Base-by-base conservation (phyloP, 352 stramenopile species). In the Globisporangium carolinianum region DNA sequence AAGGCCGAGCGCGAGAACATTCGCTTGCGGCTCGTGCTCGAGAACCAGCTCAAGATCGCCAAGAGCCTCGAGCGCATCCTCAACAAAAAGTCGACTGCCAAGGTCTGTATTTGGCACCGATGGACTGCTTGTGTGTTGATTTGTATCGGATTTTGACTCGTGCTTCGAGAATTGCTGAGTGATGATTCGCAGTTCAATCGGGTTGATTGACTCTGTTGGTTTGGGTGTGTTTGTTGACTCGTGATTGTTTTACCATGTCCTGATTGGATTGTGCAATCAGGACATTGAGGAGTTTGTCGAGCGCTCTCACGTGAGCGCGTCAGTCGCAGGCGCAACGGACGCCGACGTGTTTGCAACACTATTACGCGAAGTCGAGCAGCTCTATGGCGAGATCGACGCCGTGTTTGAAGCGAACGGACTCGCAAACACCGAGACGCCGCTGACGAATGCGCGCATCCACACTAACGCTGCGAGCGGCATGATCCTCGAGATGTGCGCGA, bases 1-100 rank as follows among this genome's bases (percentile, higher is more conserved):
- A 76, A 86, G 49, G 60, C 72, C 1, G 73, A 86, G 55, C 56
- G 72, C 24, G 78, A 88, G 58, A 88, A 88, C 53, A 67, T 73
- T 14, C 65, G 75, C 8, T 66, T 88, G 6, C 78, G 79, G 52
- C 56, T 67, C 9, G 66, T 83, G 37, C 60, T 88, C 39, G 75
- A 86, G 53, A 76, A 68, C 17, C 78, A 88, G 51, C 72, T 88
- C 63, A 84, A 85, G 66, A 71, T 86, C 48, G 75, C 69, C 39
- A 76, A 73, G 52, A 79, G 67, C 61, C 69, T 83, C 37, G 69
- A 74, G 42, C 15, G 51, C 5, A 53, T 63, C 9, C 39, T 67
- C 32, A 47, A 55, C n/a, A 58, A 63, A 51, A 57, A 55, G 17
- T 43, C 45, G 45, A 49, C 45, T 14, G 45, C 45, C 15, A 49